These are phyloP conservation scores for Globisporangium canariense DNA, from an alignment of 352 stramenopile species.

Conservation along the genomic window DNA sequence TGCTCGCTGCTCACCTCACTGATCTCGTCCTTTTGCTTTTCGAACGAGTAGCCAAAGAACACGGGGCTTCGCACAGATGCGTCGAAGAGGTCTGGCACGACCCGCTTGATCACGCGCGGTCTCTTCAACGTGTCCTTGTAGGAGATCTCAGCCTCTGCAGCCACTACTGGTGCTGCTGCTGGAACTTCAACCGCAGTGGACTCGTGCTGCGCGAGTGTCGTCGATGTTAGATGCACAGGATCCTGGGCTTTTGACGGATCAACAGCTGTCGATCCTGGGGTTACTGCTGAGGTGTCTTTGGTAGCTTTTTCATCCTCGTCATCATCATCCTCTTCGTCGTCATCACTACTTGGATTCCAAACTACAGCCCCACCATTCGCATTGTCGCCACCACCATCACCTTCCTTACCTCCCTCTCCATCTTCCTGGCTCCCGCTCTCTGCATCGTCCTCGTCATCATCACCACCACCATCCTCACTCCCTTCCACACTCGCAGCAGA, in stretches of 20 bases:
- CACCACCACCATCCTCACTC: slow-evolving; percentile 12
- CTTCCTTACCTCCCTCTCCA: slow-evolving; percentile 14
- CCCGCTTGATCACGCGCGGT: slow-evolving; percentile 47
- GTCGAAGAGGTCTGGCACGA: slow-evolving; percentile 43
- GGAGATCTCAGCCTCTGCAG: slow-evolving; percentile 7
- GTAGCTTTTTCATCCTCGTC: slow-evolving; percentile 20
- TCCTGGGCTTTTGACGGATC: not conserved
- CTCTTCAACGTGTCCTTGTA: slow-evolving; percentile 40
- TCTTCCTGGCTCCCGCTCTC: slow-evolving; percentile 19
- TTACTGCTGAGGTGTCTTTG: not conserved
- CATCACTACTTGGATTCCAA: not conserved
- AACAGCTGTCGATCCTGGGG: not conserved
- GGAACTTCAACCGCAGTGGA: not conserved
- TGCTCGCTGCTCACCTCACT: slow-evolving; percentile 34
- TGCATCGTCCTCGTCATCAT: slow-evolving; percentile 14
- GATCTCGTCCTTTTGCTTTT: slow-evolving; percentile 40
- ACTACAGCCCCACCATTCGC: slow-evolving; percentile 13
- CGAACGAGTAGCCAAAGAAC: slow-evolving; percentile 68
- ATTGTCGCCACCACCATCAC: slow-evolving; percentile 6
- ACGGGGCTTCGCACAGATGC: slow-evolving; percentile 41
- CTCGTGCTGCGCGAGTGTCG: slow-evolving; percentile 22
- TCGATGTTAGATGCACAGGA: not conserved
- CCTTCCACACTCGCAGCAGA: slow-evolving; percentile 61
- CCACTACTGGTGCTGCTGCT: slow-evolving; percentile 3
- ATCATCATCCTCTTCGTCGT: slow-evolving; percentile 15